Evolutionary conservation across 345 rosid species (phyloP).

Genomic region (Moricandia arvensis): DNA sequence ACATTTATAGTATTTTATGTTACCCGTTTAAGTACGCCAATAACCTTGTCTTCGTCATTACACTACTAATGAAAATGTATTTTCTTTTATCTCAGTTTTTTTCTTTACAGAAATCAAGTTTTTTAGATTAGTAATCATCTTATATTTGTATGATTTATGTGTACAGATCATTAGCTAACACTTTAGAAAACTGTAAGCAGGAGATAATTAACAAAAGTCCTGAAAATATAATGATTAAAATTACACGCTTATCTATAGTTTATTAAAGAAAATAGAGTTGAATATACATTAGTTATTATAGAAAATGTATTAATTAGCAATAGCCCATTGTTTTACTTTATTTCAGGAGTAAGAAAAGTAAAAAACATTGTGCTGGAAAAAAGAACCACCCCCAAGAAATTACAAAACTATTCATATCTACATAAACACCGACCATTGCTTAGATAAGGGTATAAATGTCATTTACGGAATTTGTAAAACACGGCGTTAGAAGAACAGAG

Average conservation of each 20-base stretch:
- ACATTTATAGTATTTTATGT: background rate
- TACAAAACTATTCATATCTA: slow-evolving; percentile 1
- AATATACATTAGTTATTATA: background rate
- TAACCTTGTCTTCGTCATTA: background rate
- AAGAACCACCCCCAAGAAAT: background rate
- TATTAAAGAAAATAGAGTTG: background rate
- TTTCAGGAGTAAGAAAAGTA: background rate
- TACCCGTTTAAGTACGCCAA: no score
- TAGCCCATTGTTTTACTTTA: slow-evolving; percentile 22
- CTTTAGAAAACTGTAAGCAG: background rate
- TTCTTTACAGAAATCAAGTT: background rate
- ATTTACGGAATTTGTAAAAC: background rate
- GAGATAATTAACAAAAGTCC: background rate
- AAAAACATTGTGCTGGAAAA: slow-evolving; percentile 25
- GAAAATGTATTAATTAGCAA: background rate
- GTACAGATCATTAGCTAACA: background rate
- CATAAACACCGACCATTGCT: background rate
- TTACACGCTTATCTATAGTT: background rate
- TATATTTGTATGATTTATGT: background rate
- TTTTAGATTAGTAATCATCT: background rate
- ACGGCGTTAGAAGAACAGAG: slow-evolving; percentile 5
- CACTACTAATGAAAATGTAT: background rate
- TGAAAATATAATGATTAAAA: background rate
- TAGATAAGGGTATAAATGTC: background rate
- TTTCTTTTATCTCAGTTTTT: background rate